Base-by-base conservation (phyloP, 2,329 filamentous ascomycete genomes). In the Calonectria crousiana region DNA sequence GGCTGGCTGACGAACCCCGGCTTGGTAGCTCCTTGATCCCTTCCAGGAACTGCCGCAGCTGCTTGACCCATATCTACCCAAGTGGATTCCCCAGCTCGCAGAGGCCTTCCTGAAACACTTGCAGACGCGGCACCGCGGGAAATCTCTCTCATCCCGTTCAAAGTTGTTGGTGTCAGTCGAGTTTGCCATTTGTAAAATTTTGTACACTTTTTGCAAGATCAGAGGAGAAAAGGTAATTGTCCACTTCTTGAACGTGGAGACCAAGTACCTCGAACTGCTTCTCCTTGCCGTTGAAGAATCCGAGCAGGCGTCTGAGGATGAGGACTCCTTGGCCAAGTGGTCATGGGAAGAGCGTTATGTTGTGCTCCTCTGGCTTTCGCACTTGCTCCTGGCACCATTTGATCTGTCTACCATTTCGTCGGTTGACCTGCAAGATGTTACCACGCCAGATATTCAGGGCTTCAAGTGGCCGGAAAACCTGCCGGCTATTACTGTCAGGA, bases 11-110 rank as follows among this genome's bases (percentile, higher is more conserved):
- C n/a, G n/a, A 36, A 44, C 2, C 47, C 44, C n/a, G 44, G 28
- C 56, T 44, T 18, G 65, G 3, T 36, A 89, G 87, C 83, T 90
- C 6, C 91, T 99, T 65, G 95, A 98, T 78, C 92, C 94, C 2
- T 99, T 98, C 79, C 96, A 98, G 88, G 96, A 98, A 87, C 93
- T 97, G 77, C 97, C 97, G 23, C 97, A 99, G 83, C 90, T 98
- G 49, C 90, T 99, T 32, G 97, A 99, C 85, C 92, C 95, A 13
- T 91, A 96, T 83, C 89, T 99, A 52, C 92, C 94, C 66, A 89
- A 86, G 76, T 92, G 97, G 84, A 88, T 98, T 65, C 93, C 95
- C 30, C 87, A 91, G 51, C 88, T 98, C 44, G 92, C 95, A 32
- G 90, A 93, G 80, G 93, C 94, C 23, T 97, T 96, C 80, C 86